Base-by-base conservation (phyloP, 106 monocot genomes). In the Apostasia ramifera region DNA sequence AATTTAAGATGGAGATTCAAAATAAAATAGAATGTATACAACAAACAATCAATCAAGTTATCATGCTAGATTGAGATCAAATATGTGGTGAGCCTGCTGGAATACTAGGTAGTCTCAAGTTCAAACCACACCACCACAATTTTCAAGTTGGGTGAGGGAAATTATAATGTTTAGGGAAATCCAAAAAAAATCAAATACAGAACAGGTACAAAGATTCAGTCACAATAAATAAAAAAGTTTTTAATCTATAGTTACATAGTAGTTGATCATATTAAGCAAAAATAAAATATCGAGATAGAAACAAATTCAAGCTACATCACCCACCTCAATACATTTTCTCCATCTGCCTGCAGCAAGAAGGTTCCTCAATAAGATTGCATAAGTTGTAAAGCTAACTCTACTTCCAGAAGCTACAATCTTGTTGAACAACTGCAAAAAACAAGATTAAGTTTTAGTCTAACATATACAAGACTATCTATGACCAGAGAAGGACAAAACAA, bases 271-370 rank as follows among this genome's bases (percentile, higher is more conserved):
- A 47, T 47, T 43, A 39, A 41, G 3, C 37, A 15, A 4, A 71
- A 71, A 49, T 59, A 47, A 61, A 1, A 37, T 39, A 26, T 2
- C 12, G 8, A 52, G 14, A 44, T 4, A 62, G 8, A 42, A 72
- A 37, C 41, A 40, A 43, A 6, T 63, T 43, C 47, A 44, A 1
- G 51, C 42, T 52, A 38, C 15, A 60, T 63, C 4, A 11, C 53
- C 43, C 41, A 52, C 95, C 92, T 97, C 95, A 68, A 97, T 89
- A 73, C 79, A 97, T 73, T 89, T 97, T 74, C 82, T 86, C 95
- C 95, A 97, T 83, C 83, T 97, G 66, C 95, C 95, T 80, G 77
- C 71, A 77, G 82, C 79, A 68, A 97, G 80, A 70, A 97, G 92
- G 81, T 85, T 86, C 74, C 79, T 84, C 76, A 89, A 64, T 40